These are phyloP conservation scores for Willaertia magna DNA, from an alignment of 208 protist species.

Conservation along the genomic window DNA sequence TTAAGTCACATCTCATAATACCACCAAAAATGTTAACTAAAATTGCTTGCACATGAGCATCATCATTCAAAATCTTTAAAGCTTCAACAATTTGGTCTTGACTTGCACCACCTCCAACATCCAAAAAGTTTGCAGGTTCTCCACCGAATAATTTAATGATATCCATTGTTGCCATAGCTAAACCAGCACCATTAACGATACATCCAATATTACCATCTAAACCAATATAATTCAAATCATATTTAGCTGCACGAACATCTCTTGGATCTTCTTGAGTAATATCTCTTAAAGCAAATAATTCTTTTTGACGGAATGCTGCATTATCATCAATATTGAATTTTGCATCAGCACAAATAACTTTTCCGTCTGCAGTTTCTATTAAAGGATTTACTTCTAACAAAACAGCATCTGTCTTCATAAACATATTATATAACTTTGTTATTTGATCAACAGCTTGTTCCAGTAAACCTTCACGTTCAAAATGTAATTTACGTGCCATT, in stretches of 20 bases:
- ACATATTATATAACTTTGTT: constrained; percentile 89
- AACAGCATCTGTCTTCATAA: constrained; percentile 85
- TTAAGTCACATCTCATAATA: constrained; percentile 97
- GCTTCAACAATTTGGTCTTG: constrained; percentile 83
- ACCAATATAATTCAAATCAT: constrained; percentile 97
- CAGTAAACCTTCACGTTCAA: constrained; percentile 48
- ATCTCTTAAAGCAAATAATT: constrained; percentile 85
- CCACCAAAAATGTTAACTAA: constrained; percentile 99
- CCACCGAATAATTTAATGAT: constrained; percentile 95
- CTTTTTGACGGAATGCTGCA: constrained; percentile 87
- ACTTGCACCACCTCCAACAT: constrained; percentile 85
- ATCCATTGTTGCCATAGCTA: constrained; percentile 99
- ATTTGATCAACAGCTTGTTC: constrained; percentile 74
- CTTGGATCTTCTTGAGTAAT: constrained; percentile 75
- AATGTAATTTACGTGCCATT: constrained; percentile 74
- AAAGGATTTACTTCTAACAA: constrained; percentile 98
- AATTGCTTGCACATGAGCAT: constrained; percentile 81
- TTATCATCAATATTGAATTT: constrained; percentile 99
- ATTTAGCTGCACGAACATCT: constrained; percentile 85
- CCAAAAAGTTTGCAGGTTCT: constrained; percentile 97
- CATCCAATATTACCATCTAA: constrained; percentile 94
- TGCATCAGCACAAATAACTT: constrained; percentile 91
- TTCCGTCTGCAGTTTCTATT: constrained; percentile 79
- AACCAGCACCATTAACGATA: constrained; percentile 93
- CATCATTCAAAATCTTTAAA: constrained; percentile 89